Evolutionary conservation across 2,329 filamentous ascomycete species (phyloP).

Genomic region (Penicillium glabrum): DNA sequence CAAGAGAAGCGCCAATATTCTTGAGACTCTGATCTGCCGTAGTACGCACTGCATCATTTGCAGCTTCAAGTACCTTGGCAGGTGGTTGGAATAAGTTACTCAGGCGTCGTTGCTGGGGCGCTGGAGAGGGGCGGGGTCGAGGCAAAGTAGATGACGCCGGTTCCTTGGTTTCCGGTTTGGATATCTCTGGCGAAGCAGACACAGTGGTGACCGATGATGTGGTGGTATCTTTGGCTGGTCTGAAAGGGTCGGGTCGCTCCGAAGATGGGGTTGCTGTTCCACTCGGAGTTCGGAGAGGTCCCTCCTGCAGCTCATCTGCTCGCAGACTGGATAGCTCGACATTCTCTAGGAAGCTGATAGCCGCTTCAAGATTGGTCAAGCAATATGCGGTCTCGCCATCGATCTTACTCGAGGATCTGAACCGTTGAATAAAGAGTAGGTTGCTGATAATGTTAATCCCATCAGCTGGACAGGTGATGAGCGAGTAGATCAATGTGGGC

Average conservation of each 20-base stretch:
- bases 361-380: constrained; percentile 90
- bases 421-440: constrained; percentile 89
- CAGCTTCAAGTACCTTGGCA: constrained; percentile 75
- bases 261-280: constrained; percentile 22
- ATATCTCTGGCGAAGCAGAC: constrained; percentile 30
- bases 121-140: constrained; percentile 27
- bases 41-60: constrained; percentile 79
- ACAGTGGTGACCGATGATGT: constrained; percentile 29
- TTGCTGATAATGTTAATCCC: constrained; percentile 90
- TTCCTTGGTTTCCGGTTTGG: constrained; percentile 28
- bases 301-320: constrained; percentile 71
- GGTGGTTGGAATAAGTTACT: constrained; percentile 86
- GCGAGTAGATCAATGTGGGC: constrained; percentile 91
- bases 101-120: constrained; percentile 69
- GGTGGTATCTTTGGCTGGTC: constrained; percentile 23
- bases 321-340: constrained; percentile 89
- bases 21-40: constrained; percentile 91
- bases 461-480: constrained; percentile 87
- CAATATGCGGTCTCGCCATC: constrained; percentile 96
- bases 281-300: constrained; percentile 59
- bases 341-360: constrained; percentile 90
- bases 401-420: constrained; percentile 80
- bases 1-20: constrained; percentile 84
- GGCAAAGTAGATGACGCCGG: constrained; percentile 35
- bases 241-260: constrained; percentile 28